Percentiles rank a stretch among this genome's conserved stretches.
These are phyloP conservation scores for Physaria fendleri DNA, from an alignment of 345 rosid species.

Conservation along the genomic window DNA sequence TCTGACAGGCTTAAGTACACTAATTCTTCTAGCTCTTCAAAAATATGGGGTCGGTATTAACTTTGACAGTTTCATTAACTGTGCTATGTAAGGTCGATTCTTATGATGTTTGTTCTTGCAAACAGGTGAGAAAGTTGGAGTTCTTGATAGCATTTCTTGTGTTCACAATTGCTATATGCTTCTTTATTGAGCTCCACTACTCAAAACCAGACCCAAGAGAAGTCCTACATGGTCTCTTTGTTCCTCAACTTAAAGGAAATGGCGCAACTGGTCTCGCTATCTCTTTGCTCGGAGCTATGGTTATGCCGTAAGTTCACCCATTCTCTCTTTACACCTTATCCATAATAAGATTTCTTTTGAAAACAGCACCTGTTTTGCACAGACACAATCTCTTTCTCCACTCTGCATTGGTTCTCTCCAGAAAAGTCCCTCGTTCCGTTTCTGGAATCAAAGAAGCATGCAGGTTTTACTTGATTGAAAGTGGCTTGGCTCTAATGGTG, in stretches of 20 bases:
- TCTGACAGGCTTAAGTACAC: conserved; percentile 82
- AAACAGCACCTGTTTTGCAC: background rate
- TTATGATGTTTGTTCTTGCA: background rate
- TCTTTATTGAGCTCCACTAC: conserved; percentile 68
- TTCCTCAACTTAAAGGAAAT: conserved; percentile 87
- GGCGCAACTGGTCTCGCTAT: conserved; percentile 96
- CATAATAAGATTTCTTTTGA: background rate
- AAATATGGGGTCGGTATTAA: conserved; percentile 70
- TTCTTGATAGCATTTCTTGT: conserved; percentile 79
- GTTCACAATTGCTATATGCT: conserved; percentile 79
- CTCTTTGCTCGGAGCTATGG: conserved; percentile 96
- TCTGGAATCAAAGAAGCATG: conserved; percentile 89
- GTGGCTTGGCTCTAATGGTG: conserved; percentile 68
- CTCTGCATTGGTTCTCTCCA: conserved; percentile 90
- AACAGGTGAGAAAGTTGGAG: conserved; percentile 85
- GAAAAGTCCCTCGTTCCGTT: conserved; percentile 81
- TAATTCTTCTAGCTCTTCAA: conserved; percentile 74
- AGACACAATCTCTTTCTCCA: conserved; percentile 97
- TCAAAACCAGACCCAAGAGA: conserved; percentile 69
- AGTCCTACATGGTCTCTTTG: conserved; percentile 79
- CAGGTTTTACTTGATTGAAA: conserved; percentile 80
- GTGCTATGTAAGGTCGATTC: background rate
- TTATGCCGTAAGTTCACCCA: conserved; percentile 75
- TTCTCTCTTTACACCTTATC: background rate
- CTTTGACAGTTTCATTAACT: background rate